Conservation (phyloP, 768 basidiomycete genomes). For the Tricholomella constricta region DNA sequence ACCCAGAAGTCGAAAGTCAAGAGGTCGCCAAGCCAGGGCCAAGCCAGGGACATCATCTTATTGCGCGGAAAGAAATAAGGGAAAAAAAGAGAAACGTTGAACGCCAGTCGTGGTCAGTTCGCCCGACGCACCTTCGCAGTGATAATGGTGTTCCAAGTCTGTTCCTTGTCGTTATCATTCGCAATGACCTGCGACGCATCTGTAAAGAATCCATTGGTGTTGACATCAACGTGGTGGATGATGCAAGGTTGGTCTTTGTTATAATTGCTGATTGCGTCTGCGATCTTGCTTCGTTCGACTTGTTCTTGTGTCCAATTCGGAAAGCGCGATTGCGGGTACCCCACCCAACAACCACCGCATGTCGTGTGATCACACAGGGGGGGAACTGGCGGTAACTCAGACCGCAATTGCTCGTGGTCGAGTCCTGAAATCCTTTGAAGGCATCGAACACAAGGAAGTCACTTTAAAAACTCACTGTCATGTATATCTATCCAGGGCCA, state of each 20-base stretch:
- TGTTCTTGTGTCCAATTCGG: constrained; percentile 59
- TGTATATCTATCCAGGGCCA: constrained; percentile 49
- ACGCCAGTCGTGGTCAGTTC: too few relatives aligned
- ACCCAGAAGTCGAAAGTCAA: background rate
- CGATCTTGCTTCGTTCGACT: constrained; percentile 42
- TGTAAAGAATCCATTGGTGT: constrained; percentile 38
- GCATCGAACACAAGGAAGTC: background rate
- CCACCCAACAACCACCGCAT: constrained; percentile 42
- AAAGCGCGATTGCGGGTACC: constrained; percentile 49
- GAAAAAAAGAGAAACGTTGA: background rate
- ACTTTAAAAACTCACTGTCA: constrained; percentile 30
- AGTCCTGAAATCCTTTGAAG: constrained; percentile 25
- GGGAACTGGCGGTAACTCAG: constrained; percentile 35
- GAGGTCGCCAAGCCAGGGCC: too few relatives aligned
- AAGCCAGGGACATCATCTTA: background rate
- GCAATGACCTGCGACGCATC: constrained; percentile 25
- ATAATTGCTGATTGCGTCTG: constrained; percentile 36
- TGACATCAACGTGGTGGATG: constrained; percentile 45
- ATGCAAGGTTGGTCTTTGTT: constrained; percentile 25
- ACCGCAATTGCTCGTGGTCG: constrained; percentile 34
- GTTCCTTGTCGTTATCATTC: constrained; percentile 23
- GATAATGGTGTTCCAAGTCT: constrained; percentile 43
- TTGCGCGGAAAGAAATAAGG: background rate
- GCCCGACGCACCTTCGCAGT: constrained; percentile 34
- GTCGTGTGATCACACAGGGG: constrained; percentile 35